Evolutionary conservation across 139 green algal species (phyloP), one percentile per base, ranked within the genome.

Genomic region (Chlamydomonas schloesseri): DNA sequence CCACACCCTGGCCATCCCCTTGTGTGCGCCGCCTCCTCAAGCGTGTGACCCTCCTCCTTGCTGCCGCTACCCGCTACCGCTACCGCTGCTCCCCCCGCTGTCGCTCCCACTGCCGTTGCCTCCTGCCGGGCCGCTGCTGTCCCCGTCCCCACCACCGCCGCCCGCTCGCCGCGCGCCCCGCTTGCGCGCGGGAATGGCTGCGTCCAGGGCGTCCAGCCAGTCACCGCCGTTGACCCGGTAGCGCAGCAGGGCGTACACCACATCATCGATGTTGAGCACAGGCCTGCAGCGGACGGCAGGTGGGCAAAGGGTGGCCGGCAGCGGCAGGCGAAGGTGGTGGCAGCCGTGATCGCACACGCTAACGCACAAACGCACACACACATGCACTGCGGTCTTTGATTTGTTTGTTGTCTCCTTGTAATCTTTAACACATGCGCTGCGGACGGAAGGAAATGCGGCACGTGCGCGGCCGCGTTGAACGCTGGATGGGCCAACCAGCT

Each of bases 211-310:
- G 34, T 70, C 65, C 75, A 21, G 46, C 88, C 88, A 91, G 71
- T 87, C 69, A 2, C 82, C 76, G 4, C 68, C 82, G 36, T 71
- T 73, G 47, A 50, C 29, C 11, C 73, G 71, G 10, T 67, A 65
- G 36, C 42, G 68, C 71, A 91, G 34, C 82, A 91, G 53, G 26
- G 82, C 88, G 50, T 70, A n/a, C 18, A 91, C 88, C 73, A 91
- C 88, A n/a, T 89, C 82, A 28, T 37, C 64, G 17, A 89, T 86
- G 47, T 83, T 87, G 57, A 91, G 71, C 47, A 91, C 82, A 13
- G 88, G 88, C 60, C 82, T 81, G 31, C 11, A 53, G 77, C 20
- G 55, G 23, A 34, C 71, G 47, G 31, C 20, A 5, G 28, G 29
- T 3, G 9, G 72, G 9, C 17, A 67, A 14, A 18, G 42, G 28